Conservation (phyloP, 352 stramenopile genomes). For the Phytopythium chamaehyphon region DNA sequence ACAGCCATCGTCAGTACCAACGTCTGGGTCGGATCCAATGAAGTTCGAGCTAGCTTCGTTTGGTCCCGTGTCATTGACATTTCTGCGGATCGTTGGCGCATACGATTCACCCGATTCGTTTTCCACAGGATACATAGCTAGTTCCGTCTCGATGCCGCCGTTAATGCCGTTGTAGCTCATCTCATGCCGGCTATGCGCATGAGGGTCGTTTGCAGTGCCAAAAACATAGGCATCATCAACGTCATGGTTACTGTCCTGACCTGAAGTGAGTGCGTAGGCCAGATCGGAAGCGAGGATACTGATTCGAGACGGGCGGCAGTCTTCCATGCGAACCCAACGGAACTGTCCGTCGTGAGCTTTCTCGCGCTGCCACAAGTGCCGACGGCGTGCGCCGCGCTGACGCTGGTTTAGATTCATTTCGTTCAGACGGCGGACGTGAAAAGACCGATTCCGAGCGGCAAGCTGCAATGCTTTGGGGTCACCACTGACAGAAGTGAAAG, state of each 20-base stretch:
- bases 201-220: conserved; percentile 12
- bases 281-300: conserved; percentile 49
- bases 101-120: conserved; percentile 28
- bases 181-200: conserved; percentile 2
- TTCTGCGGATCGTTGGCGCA: conserved; percentile 53
- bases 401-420: conserved; percentile 80
- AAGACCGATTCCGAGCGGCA: conserved; percentile 60
- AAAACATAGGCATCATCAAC: conserved; percentile 39
- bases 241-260: conserved; percentile 3
- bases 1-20: conserved; percentile 1
- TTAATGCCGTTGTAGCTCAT: conserved; percentile 4
- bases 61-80: conserved; percentile 19
- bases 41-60: conserved; percentile 6
- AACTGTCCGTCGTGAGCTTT: conserved; percentile 70
- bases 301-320: conserved; percentile 62
- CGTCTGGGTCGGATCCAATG: conserved; percentile 5
- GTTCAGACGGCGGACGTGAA: conserved; percentile 76
- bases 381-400: conserved; percentile 61
- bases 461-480: conserved; percentile 29
- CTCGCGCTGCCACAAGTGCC: conserved; percentile 77
- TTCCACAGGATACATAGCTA: conserved; percentile 47
- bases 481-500: conserved; percentile 24
- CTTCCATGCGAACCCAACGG: conserved; percentile 68
- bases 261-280: conserved; percentile 10
- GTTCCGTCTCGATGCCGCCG: conserved; percentile 59